Percentiles rank a stretch among this genome's conserved stretches.
Conservation (phyloP, 192 early-diverging fungal species). For the Phycomyces blakesleeanus region DNA sequence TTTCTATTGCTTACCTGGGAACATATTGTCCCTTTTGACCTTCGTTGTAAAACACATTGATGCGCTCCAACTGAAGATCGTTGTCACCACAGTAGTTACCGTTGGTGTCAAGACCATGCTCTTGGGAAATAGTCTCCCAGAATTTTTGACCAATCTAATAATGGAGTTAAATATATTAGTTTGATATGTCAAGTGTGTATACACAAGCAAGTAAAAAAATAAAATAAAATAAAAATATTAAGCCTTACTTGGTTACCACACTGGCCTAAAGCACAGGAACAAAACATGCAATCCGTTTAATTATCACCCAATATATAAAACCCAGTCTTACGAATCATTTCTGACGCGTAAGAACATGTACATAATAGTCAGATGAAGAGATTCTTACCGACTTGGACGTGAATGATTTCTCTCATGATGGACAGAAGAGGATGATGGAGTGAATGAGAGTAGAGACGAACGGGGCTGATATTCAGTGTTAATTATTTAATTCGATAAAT, state of each 20-base stretch:
- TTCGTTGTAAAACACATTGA: conserved; percentile 84
- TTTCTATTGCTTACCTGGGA: conserved; percentile 39
- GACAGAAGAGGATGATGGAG: conserved; percentile 1
- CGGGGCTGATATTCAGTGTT: conserved; percentile 1
- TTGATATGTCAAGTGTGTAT: no score
- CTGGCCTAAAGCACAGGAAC: conserved; percentile 20
- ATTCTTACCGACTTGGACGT: conserved; percentile 36
- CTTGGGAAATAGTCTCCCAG: conserved; percentile 82
- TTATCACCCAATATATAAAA: not conserved
- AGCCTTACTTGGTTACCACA: conserved; percentile 33
- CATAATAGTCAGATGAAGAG: not conserved
- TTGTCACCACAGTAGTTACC: conserved; percentile 61
- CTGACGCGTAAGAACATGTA: not conserved
- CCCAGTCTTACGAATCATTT: not conserved
- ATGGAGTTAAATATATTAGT: no score
- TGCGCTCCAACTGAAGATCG: conserved; percentile 70
- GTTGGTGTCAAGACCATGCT: conserved; percentile 71
- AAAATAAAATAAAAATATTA: not conserved
- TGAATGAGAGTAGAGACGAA: not conserved
- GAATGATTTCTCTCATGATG: conserved; percentile 39
- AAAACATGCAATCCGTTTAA: not conserved
- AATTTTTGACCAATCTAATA: conserved; percentile 41
- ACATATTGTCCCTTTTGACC: conserved; percentile 65
- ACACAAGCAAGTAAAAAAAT: not conserved
- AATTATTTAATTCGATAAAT: conserved; percentile 14